A percentile compares a stretch with the other conserved stretches of the same genome.
phyloP scores from a whole-genome alignment of 2,329 filamentous ascomycete species.

The Dactylella cylindrospora region DNA sequence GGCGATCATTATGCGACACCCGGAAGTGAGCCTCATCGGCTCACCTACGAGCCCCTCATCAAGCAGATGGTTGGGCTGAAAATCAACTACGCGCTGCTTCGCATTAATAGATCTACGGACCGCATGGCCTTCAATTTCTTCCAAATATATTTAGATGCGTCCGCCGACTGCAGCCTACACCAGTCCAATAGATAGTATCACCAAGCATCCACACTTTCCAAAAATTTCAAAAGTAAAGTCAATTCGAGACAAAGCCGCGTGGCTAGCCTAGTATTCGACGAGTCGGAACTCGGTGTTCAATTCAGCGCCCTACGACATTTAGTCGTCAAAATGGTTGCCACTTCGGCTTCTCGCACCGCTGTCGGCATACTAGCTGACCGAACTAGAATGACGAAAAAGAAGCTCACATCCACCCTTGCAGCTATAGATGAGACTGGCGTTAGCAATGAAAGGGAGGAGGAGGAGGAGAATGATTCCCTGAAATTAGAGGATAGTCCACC shows the following conservation, averaged over 20 bases:
- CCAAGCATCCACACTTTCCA: background rate
- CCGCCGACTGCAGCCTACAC: constrained; percentile 47
- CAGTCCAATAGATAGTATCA: constrained; percentile 47
- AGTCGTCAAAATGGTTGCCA: constrained; percentile 50
- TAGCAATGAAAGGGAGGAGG: background rate
- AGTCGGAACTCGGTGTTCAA: constrained; percentile 48
- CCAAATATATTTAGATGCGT: constrained; percentile 45
- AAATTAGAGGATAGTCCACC: constrained; percentile 38
- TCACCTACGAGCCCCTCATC: constrained; percentile 48
- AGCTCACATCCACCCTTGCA: constrained; percentile 14
- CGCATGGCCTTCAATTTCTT: constrained; percentile 49
- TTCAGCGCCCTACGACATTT: constrained; percentile 49
- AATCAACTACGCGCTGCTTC: constrained; percentile 51
- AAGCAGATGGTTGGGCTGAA: constrained; percentile 46
- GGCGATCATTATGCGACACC: constrained; percentile 47
- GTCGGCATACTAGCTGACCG: constrained; percentile 42
- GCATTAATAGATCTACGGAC: constrained; percentile 50
- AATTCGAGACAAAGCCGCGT: constrained; percentile 2
- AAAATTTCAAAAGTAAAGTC: background rate
- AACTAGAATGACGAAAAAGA: constrained; percentile 2
- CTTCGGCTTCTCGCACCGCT: constrained; percentile 50
- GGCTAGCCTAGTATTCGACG: constrained; percentile 48
- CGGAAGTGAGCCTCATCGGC: constrained; percentile 50
- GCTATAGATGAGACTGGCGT: constrained; percentile 42
- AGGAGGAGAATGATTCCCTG: background rate